A percentile compares a stretch with the other conserved stretches of the same genome.
Evolutionary conservation across 2,329 filamentous ascomycete species (phyloP).

Genomic region (Geosmithia putterillii): DNA sequence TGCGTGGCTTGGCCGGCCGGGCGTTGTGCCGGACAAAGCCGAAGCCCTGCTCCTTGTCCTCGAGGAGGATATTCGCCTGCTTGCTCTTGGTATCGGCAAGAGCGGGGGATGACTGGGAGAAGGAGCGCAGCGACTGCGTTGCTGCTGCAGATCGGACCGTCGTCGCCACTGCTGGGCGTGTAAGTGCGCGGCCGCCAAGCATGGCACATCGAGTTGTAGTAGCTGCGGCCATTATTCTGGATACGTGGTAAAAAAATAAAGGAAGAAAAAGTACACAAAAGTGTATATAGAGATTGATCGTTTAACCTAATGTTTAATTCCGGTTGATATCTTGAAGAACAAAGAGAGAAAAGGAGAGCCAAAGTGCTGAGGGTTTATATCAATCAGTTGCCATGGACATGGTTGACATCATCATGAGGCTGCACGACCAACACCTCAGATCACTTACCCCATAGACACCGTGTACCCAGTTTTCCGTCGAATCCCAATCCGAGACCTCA

Average conservation of each 20-base stretch:
- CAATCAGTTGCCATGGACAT: neutral
- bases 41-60: constrained; percentile 32
- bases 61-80: constrained; percentile 21
- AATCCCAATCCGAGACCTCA: neutral
- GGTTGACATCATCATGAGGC: neutral
- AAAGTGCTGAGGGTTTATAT: neutral
- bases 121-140: neutral
- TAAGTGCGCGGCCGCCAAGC: neutral
- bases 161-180: neutral
- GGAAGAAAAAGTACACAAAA: too few relatives aligned
- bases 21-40: constrained; percentile 37
- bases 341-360: neutral
- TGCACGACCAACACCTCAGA: neutral
- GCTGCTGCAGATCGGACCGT: neutral
- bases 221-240: too few relatives aligned
- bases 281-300: too few relatives aligned
- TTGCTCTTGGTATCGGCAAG: neutral
- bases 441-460: neutral
- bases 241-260: too few relatives aligned
- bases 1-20: constrained; percentile 32
- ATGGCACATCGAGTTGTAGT: neutral
- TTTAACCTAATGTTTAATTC: too few relatives aligned
- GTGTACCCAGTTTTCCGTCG: neutral
- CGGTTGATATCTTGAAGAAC: neutral
- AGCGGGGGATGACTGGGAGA: neutral